phyloP scores from a whole-genome alignment of 2,329 filamentous ascomycete species.

The Cercospora sp. region DNA sequence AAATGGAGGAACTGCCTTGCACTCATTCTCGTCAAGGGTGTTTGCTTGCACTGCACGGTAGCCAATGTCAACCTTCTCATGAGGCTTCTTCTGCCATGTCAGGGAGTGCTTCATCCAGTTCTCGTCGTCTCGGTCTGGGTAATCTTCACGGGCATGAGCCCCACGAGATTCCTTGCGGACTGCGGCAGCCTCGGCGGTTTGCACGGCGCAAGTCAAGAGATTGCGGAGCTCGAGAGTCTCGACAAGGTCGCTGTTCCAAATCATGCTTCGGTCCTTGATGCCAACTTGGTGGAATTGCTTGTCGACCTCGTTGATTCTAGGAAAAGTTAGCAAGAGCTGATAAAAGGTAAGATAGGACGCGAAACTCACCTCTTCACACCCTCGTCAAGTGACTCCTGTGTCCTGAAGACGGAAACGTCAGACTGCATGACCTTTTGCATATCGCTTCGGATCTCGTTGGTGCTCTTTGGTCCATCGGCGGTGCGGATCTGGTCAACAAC shows the following conservation, averaged over 20 bases:
- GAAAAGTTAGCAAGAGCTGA: conserved; percentile 21
- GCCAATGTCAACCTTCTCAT: conserved; percentile 79
- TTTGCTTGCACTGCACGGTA: conserved; percentile 81
- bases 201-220: conserved; percentile 89
- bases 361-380: conserved; percentile 68
- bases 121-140: conserved; percentile 87
- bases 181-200: conserved; percentile 87
- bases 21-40: conserved; percentile 93
- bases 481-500: conserved; percentile 83
- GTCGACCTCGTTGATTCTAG: conserved; percentile 76
- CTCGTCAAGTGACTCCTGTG: conserved; percentile 88
- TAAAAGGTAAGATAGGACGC: background rate
- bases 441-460: conserved; percentile 79
- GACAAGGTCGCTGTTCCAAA: conserved; percentile 97
- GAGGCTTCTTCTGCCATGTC: conserved; percentile 89
- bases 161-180: conserved; percentile 97
- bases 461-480: conserved; percentile 80
- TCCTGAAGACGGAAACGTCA: conserved; percentile 95
- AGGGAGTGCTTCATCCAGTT: conserved; percentile 99
- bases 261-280: conserved; percentile 99
- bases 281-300: conserved; percentile 76
- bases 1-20: conserved; percentile 93
- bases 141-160: conserved; percentile 96
- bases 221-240: conserved; percentile 96
- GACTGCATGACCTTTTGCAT: conserved; percentile 99